A percentile compares a stretch with the other conserved stretches of the same genome.
phyloP scores from a whole-genome alignment of 768 basidiomycete genomes.

The Macrocybe gigantea region DNA sequence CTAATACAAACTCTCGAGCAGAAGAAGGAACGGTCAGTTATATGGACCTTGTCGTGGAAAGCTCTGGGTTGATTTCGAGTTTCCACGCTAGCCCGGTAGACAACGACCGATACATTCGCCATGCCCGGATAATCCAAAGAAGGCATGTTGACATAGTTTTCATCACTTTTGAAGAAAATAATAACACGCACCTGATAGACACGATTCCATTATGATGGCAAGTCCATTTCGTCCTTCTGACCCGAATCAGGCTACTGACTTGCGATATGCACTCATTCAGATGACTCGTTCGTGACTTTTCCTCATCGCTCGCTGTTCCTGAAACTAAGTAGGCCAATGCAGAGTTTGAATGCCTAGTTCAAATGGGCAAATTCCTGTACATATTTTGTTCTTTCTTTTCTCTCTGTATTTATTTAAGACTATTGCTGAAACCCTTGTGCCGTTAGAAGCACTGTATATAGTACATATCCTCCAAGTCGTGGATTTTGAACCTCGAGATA shows the following conservation, averaged over 20 bases:
- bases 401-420: too few species aligned
- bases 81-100: slow-evolving; percentile 57
- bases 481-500: too few species aligned
- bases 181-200: slow-evolving; percentile 39
- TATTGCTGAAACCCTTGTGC: too few species aligned
- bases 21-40: slow-evolving; percentile 57
- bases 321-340: too few species aligned
- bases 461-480: too few species aligned
- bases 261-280: too few species aligned
- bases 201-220: slow-evolving; percentile 67
- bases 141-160: slow-evolving; percentile 38
- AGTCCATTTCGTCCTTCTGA: neutral
- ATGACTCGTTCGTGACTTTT: too few species aligned
- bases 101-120: slow-evolving; percentile 77
- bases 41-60: neutral
- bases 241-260: neutral
- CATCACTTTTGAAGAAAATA: slow-evolving; percentile 2
- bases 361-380: too few species aligned
- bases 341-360: too few species aligned
- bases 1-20: slow-evolving; percentile 6
- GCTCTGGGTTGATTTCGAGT: slow-evolving; percentile 3
- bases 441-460: too few species aligned
- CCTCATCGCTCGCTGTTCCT: too few species aligned
- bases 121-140: slow-evolving; percentile 81
- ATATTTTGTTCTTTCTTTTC: too few species aligned